Conservation (phyloP, 2,329 filamentous ascomycete genomes). For the Ascosphaera aggregata region DNA sequence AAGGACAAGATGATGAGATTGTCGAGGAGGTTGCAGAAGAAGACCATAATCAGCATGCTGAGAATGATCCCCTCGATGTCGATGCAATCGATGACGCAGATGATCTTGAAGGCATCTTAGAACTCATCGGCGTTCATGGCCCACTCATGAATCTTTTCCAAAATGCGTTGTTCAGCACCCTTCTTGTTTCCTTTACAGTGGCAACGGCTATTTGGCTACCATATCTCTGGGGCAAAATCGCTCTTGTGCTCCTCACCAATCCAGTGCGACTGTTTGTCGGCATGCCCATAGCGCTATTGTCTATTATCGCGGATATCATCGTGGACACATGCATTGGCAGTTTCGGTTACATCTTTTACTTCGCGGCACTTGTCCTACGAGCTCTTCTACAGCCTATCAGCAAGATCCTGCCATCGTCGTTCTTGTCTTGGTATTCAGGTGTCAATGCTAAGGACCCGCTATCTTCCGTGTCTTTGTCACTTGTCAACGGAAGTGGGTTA, state of each 20-base stretch:
- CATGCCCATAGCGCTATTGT: conserved; percentile 48
- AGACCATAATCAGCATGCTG: conserved; percentile 16
- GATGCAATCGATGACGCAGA: conserved; percentile 48
- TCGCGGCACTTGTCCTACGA: conserved; percentile 13
- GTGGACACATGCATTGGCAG: conserved; percentile 51
- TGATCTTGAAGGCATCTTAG: conserved; percentile 87
- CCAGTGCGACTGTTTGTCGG: conserved; percentile 43
- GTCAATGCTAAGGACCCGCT: conserved; percentile 11
- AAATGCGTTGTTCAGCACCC: conserved; percentile 82
- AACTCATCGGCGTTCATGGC: conserved; percentile 89
- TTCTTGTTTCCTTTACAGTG: conserved; percentile 72
- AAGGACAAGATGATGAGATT: conserved; percentile 6
- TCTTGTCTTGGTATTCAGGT: conserved; percentile 14
- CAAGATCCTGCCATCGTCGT: conserved; percentile 11
- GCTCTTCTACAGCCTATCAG: conserved; percentile 14
- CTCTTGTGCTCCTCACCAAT: conserved; percentile 56
- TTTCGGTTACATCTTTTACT: conserved; percentile 28
- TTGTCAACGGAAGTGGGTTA: conserved; percentile 19
- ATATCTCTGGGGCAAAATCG: conserved; percentile 73
- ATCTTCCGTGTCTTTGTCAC: conserved; percentile 18
- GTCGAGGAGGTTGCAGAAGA: conserved; percentile 13
- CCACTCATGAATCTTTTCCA: conserved; percentile 76
- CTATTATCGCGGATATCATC: conserved; percentile 51
- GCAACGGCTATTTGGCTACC: conserved; percentile 72
- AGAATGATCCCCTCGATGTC: conserved; percentile 37